Percentiles rank a stretch among this genome's conserved stretches.
These are phyloP conservation scores for Blakeslea trispora DNA, from an alignment of 371 early-diverging fungal species.

Conservation along the genomic window DNA sequence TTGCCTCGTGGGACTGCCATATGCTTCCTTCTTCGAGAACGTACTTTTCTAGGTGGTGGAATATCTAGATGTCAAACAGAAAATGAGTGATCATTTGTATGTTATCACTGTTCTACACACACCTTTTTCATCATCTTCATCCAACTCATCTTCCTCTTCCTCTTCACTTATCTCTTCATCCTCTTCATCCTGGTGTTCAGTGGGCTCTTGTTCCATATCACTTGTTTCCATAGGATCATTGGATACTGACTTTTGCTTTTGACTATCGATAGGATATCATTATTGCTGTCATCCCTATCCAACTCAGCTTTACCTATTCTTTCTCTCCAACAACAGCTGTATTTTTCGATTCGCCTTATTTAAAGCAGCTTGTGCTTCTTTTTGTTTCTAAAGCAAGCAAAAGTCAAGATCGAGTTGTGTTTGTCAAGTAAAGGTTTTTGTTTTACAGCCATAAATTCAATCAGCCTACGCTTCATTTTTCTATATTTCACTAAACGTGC, in stretches of 20 bases:
- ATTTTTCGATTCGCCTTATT: slow-evolving; percentile 22
- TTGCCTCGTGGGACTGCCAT: slow-evolving; percentile 61
- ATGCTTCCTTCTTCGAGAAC: slow-evolving; percentile 21
- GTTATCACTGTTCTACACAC: background rate
- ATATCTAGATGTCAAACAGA: background rate
- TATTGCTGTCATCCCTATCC: no score
- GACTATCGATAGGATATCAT: background rate
- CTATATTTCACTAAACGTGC: slow-evolving; percentile 18
- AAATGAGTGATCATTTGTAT: background rate
- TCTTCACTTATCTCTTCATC: slow-evolving; percentile 14
- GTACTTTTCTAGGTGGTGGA: slow-evolving; percentile 10
- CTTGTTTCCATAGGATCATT: slow-evolving; percentile 25
- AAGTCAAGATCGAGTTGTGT: background rate
- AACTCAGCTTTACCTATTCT: slow-evolving; percentile 11
- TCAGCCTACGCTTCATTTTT: slow-evolving; percentile 22
- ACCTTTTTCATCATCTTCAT: slow-evolving; percentile 18
- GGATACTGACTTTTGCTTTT: slow-evolving; percentile 1
- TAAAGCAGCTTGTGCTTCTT: slow-evolving; percentile 14
- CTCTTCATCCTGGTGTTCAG: slow-evolving; percentile 2
- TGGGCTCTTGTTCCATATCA: slow-evolving; percentile 13
- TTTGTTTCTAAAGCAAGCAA: slow-evolving; percentile 20
- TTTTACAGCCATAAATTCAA: slow-evolving; percentile 19
- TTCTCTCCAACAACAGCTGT: slow-evolving; percentile 13
- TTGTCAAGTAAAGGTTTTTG: no score
- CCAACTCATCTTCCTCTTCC: slow-evolving; percentile 20